Evolutionary conservation across 2,329 filamentous ascomycete genomes (phyloP), one percentile per base, ranked within the genome.

Genomic region (Verticillium tricorpus): DNA sequence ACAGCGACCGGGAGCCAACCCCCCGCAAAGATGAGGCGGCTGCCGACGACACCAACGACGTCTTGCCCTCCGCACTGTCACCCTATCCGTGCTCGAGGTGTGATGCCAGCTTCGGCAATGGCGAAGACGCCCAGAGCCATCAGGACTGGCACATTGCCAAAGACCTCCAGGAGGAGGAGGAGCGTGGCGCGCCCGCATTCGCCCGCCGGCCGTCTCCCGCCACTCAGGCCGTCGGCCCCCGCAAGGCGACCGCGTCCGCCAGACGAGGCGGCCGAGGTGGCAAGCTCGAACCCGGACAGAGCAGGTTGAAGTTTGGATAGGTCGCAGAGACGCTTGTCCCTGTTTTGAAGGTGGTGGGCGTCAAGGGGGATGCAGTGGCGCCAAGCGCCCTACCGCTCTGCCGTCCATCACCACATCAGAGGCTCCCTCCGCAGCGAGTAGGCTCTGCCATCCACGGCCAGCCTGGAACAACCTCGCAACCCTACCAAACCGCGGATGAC

Each of bases 111-210:
- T 78, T 95, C 37, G 79, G 82, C 14, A 78, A 81, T 45, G 71
- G 78, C 31, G 85, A 89, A 61, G 82, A 84, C 67, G 71, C 87
- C 56, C 84, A 88, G 66, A 93, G 91, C 75, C 95, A 99, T 73
- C 82, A 89, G 60, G 95, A 99, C 74, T 98, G 93, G 89, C 95
- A 99, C 76, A 89, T 97, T 76, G 95, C 95, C 56, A 92, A 91
- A 76, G 90, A 94, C 68, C 81, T 99, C 34, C 89, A 93, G 66
- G 83, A 87, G 2, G 75, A 81, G 62, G 83, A 89, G 77, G 81
- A 89, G 77, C 81, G 82, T 80, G 80, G 76, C 74, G 78, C 67
- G 62, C 69, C 73, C 63, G 31, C 74, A 78, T 79, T 82, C 73
- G 80, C 71, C 66, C 75, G 74, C 60, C 72, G 72, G 62, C 63